Base-by-base conservation (phyloP, 2,329 filamentous ascomycete species). In the Arthrobotrys sphaeroides region DNA sequence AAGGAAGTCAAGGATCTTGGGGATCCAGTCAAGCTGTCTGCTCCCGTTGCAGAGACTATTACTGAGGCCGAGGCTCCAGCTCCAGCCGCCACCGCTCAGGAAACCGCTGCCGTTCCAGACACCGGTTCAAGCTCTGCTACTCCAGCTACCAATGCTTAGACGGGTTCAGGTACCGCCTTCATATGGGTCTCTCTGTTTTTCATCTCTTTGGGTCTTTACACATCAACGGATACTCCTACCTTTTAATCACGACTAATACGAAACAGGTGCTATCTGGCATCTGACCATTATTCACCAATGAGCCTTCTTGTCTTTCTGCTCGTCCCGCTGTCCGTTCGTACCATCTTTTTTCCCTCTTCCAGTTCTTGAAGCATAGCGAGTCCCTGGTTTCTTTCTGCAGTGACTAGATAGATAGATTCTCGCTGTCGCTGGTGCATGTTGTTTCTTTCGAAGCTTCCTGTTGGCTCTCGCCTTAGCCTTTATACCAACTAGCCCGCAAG, bases 1-100 rank as follows among this genome's bases (percentile, higher is more conserved):
- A 81, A 82, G 2, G 82, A 83, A n/a, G 80, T 89, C 72, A 82
- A 83, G 60, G 84, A 83, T 24, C 79, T 82, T 16, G 84, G 61
- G 13, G 66, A 59, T 33, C 28, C 74, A 13, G 57, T 61, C 26
- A 70, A 51, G 38, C 45, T 73, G 20, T 60, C 36, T n/a, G 70
- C 66, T 10, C 38, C 22, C 18, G 22, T 16, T 24, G 59, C 13
- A 61, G 36, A 43, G 24, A 16, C 22, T 12, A 16, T 22, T 13
- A 18, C 42, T 40, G 36, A 65, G 26, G n/a, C 26, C 18, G 26
- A 55, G 5, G 26, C 60, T 12, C 22, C 47, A 33, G 40, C 55
- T 51, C 33, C 59, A 18, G 59, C 40, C 13, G 18, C 60, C 1
- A 24, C 59, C 12, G 28, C 28, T n/a, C 18, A 47, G 18, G n/a